Evolutionary conservation across 139 green algal species (phyloP), one percentile per base, ranked within the genome.

Genomic region (Yamagishiella unicocca): DNA sequence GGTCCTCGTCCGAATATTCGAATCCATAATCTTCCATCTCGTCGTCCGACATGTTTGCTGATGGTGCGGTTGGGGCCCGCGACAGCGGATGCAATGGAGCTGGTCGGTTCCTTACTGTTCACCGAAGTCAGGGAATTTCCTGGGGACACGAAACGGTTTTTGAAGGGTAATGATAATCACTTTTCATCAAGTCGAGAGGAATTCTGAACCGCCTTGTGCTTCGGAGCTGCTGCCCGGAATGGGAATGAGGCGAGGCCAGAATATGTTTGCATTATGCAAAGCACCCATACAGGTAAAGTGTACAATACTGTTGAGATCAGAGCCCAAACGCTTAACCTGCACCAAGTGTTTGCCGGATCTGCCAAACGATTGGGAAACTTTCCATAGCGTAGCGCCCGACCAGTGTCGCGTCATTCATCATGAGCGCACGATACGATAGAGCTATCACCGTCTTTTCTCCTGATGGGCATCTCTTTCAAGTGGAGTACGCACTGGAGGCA

Each of bases 381-480:
- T n/a, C n/a, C n/a, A n/a, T n/a, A n/a, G n/a, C n/a, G n/a, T n/a
- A n/a, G n/a, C n/a, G n/a, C n/a, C n/a, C n/a, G n/a, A n/a, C n/a
- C n/a, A n/a, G n/a, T n/a, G n/a, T n/a, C n/a, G n/a, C n/a, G n/a
- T 8, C 14, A 46, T 33, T 14, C 21, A 75, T 12, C 22, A 86
- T 86, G 80, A 86, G 80, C 80, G 80, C 80, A 50, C 80, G 82
- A 40, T 99, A 99, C 89, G 98, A 99, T 89, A 90, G 98, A 58
- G 98, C 98, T 38, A 99, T 99, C 92, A 99, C 98, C 4, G 98
- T 99, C 19, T 99, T 99, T 91, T 97, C 92, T 4, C 98, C 98
- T 9, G 98, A 99, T 90, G 98, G 96, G 3, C 96, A 99, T 83
- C 90, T 99, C 89, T 97, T 97, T 67, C 96, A 99, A 93, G 98